Evolutionary conservation across 331 rosid species (phyloP), one percentile per base, ranked within the genome.

Genomic region (Quercus tomentella): DNA sequence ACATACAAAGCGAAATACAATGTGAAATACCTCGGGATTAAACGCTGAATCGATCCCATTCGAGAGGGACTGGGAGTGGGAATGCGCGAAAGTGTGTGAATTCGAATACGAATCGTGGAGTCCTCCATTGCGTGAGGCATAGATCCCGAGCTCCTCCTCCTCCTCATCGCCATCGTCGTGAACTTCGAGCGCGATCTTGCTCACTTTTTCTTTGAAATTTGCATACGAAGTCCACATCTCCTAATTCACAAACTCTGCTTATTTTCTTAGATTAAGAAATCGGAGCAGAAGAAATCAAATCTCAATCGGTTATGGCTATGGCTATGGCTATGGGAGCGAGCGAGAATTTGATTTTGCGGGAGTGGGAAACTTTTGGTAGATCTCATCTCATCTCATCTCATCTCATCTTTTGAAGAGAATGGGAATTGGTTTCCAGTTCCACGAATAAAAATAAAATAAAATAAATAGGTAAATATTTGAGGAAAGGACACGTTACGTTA

Each of bases 101-200:
- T 80, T 89, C 65, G 88, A 82, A 72, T 91, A 7, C 30, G 88
- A 82, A 72, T 58, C 66, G 28, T 69, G 83, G 4, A 23, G 68
- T 54, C 86, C 89, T 54, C 86, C 90, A 45, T 85, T 88, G 70
- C 81, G 30, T 37, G 76, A 70, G 62, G 77, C 84, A 78, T 89
- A 82, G 81, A 81, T 76, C 80, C 77, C 82, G 55, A 85, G 82
- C 78, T 84, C 88, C 8, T 84, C 88, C 8, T 77, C 98, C 0
- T 93, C 93, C 22, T 88, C 94, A 22, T 88, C 86, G 18, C 77
- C 92, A 12, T 72, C 89, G 60, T 87, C 68, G 86, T 92, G 98
- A 55, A 94, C 98, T 65, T 92, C 97, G 70, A 88, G 97, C 1
- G 97, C 97, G 74, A 94, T 94, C 88, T 89, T 89, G 80, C 92